Percentiles rank a stretch among this genome's conserved stretches.
phyloP scores from a whole-genome alignment of 1,139 yeast species.

The Geotrichum bryndzae region DNA sequence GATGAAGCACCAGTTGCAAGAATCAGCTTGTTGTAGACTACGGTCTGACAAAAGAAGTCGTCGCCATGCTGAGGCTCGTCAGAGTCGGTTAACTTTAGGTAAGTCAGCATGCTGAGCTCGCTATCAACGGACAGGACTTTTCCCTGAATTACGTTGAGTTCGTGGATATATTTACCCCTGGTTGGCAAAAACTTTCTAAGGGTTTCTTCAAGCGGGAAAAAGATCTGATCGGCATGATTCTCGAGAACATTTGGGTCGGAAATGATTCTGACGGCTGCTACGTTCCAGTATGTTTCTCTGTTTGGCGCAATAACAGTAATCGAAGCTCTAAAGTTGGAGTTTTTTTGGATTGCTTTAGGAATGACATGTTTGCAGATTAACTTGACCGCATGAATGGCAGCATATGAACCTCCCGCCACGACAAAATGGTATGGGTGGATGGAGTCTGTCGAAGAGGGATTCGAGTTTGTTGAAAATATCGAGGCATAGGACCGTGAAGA shows the following conservation, averaged over 20 bases:
- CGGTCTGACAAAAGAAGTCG: constrained; percentile 5
- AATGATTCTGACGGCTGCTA: constrained; percentile 13
- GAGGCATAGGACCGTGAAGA: neutral
- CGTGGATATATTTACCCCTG: neutral
- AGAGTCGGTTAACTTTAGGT: constrained; percentile 1
- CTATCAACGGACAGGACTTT: constrained; percentile 3
- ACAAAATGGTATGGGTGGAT: constrained; percentile 2
- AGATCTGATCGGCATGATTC: neutral
- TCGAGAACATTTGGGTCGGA: constrained; percentile 3
- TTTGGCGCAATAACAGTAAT: constrained; percentile 11
- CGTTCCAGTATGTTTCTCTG: constrained; percentile 11
- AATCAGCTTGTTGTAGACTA: constrained; percentile 5
- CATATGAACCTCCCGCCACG: constrained; percentile 14
- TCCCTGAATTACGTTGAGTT: constrained; percentile 8
- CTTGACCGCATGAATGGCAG: constrained; percentile 5
- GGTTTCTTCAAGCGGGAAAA: constrained; percentile 4
- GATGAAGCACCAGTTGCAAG: constrained; percentile 13
- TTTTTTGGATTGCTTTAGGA: constrained; percentile 2
- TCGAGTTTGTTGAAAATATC: neutral
- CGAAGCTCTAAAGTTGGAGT: neutral
- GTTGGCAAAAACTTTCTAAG: neutral
- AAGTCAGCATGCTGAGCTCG: neutral
- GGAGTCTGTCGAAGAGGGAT: neutral
- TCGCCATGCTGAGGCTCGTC: neutral
- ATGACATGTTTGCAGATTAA: constrained; percentile 3